Percentiles rank a stretch among this genome's conserved stretches.
These are phyloP conservation scores for Protea cynaroides DNA, from an alignment of 164 flowering plant species.

Conservation along the genomic window DNA sequence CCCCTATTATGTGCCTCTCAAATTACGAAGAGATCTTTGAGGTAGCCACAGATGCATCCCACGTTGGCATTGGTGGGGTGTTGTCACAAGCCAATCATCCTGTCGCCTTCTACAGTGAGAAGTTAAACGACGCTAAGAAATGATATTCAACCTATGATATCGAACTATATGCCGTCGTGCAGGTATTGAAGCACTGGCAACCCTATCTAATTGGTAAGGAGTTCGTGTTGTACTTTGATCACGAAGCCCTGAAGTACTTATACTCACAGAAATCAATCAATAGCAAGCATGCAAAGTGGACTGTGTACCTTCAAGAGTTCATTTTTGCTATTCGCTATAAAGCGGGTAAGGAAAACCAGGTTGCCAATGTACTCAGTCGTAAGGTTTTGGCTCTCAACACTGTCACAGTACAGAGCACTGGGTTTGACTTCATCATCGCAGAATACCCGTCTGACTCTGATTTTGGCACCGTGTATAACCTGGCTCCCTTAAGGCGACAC, in stretches of 20 bases:
- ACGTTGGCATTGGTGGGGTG: not conserved
- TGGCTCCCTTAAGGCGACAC: not conserved
- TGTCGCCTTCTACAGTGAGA: constrained; percentile 9
- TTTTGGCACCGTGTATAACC: not conserved
- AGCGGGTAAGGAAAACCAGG: not conserved
- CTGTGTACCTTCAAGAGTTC: not conserved
- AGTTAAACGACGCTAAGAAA: constrained; percentile 5
- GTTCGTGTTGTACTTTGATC: constrained; percentile 8
- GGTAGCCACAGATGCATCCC: constrained; percentile 7
- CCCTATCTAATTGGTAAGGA: constrained; percentile 3
- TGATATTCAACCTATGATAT: constrained; percentile 2
- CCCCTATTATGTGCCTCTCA: too few relatives aligned
- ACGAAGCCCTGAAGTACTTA: too few relatives aligned
- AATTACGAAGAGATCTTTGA: not conserved
- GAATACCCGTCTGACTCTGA: not conserved
- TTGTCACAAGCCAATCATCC: constrained; percentile 7
- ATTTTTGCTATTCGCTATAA: not conserved
- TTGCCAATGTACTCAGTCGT: not conserved
- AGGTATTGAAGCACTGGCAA: constrained; percentile 2
- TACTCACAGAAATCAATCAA: too few relatives aligned
- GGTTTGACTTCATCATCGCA: not conserved
- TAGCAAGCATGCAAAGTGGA: constrained; percentile 1
- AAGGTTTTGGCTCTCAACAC: not conserved
- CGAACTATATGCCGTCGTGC: constrained; percentile 5
- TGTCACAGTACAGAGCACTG: not conserved